Conservation (phyloP, 2,329 filamentous ascomycete species). For the Calonectria multiphialidica region DNA sequence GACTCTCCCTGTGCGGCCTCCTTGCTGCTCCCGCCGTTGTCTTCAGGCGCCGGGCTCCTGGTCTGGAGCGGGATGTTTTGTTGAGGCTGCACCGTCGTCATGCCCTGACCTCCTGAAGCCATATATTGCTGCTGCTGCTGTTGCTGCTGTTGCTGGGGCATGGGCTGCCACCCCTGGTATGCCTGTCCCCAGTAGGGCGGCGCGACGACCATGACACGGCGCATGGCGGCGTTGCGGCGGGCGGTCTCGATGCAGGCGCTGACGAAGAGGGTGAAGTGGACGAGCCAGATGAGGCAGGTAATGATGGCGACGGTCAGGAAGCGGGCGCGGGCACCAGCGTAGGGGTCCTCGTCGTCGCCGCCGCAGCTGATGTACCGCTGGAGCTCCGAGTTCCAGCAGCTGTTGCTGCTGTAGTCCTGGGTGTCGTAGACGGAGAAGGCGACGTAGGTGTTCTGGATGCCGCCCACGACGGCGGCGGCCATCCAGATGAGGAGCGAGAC, state of each 20-base stretch:
- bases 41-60: slow-evolving; percentile 10
- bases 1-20: slow-evolving; percentile 8
- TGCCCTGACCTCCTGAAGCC: neutral
- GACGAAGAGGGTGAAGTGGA: slow-evolving; percentile 55
- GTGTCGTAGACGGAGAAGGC: slow-evolving; percentile 27
- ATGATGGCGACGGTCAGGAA: slow-evolving; percentile 40
- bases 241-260: slow-evolving; percentile 54
- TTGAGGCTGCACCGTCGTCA: slow-evolving; percentile 1
- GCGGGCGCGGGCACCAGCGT: slow-evolving; percentile 12
- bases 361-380: slow-evolving; percentile 18
- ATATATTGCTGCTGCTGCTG: neutral
- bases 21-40: slow-evolving; percentile 17
- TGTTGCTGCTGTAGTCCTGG: slow-evolving; percentile 19
- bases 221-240: slow-evolving; percentile 43
- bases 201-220: slow-evolving; percentile 43
- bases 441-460: slow-evolving; percentile 35
- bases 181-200: slow-evolving; percentile 45
- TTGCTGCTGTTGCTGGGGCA: slow-evolving; percentile 36
- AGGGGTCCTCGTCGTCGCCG: slow-evolving; percentile 2
- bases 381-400: slow-evolving; percentile 25
- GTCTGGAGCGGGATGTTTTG: slow-evolving; percentile 38
- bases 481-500: slow-evolving; percentile 58
- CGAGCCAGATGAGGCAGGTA: slow-evolving; percentile 39
- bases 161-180: slow-evolving; percentile 47
- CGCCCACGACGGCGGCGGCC: slow-evolving; percentile 41